Conservation (phyloP, 2,329 filamentous ascomycete genomes). For the Cytospora piceicola region DNA sequence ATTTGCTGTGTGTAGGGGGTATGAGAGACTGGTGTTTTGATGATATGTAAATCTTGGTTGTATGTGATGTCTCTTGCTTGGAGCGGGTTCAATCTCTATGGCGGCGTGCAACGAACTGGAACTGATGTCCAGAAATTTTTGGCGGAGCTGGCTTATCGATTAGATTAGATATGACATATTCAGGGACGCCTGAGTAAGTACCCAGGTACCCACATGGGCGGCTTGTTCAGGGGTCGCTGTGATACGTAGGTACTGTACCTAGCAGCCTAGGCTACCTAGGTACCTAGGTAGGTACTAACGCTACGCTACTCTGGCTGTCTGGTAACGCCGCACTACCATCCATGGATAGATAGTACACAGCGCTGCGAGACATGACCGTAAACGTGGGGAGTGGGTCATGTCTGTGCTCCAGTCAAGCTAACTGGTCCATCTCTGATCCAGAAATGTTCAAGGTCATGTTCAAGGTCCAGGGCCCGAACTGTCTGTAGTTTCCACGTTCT, state of each 20-base stretch:
- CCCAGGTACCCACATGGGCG: too few relatives aligned
- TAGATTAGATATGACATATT: slow-evolving; percentile 12
- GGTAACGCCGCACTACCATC: neutral
- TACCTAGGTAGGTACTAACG: too few relatives aligned
- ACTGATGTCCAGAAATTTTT: slow-evolving; percentile 24
- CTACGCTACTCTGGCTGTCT: neutral
- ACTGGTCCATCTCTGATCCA: neutral
- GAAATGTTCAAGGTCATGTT: neutral
- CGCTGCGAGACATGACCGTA: neutral
- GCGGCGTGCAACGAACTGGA: neutral
- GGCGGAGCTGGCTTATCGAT: slow-evolving; percentile 27
- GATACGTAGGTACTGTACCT: too few relatives aligned
- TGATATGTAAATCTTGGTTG: neutral
- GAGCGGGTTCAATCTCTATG: neutral
- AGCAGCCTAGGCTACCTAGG: too few relatives aligned
- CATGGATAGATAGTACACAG: too few relatives aligned
- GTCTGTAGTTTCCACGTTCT: neutral
- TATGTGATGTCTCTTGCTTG: slow-evolving; percentile 4
- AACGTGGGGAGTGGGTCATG: neutral
- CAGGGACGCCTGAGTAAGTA: neutral
- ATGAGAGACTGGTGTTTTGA: neutral
- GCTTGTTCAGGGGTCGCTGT: neutral
- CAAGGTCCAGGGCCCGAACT: neutral
- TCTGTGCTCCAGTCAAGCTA: neutral
- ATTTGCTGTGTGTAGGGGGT: slow-evolving; percentile 29